Evolutionary conservation across 208 protist species (phyloP).

Genomic region (Leishmania tarentolae): DNA sequence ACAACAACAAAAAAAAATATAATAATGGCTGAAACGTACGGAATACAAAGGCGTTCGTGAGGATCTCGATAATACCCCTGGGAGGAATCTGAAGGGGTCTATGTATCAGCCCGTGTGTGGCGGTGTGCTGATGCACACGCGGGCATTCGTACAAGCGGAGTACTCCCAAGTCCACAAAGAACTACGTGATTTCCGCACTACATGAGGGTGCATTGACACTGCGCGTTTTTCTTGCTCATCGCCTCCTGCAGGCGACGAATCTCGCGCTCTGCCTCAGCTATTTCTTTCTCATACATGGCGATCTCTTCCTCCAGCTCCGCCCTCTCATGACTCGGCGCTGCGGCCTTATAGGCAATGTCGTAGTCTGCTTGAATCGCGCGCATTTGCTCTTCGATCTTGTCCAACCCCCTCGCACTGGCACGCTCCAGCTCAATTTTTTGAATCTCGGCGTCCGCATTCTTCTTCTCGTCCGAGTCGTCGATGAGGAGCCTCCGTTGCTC

Average conservation of each 20-base stretch:
- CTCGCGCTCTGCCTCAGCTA: slow-evolving; percentile 50
- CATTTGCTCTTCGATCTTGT: slow-evolving; percentile 29
- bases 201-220: slow-evolving; percentile 68
- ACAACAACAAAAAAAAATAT: slow-evolving; percentile 7
- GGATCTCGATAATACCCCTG: background rate
- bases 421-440: slow-evolving; percentile 38
- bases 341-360: slow-evolving; percentile 36
- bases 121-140: background rate
- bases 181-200: slow-evolving; percentile 21
- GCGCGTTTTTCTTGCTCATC: slow-evolving; percentile 52
- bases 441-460: slow-evolving; percentile 26
- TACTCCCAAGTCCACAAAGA: background rate
- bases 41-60: background rate
- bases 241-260: slow-evolving; percentile 48
- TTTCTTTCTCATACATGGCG: slow-evolving; percentile 60
- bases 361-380: slow-evolving; percentile 47
- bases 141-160: background rate
- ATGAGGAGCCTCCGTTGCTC: slow-evolving; percentile 50
- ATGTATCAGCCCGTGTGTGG: background rate
- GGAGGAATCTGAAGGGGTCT: background rate
- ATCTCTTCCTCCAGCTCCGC: slow-evolving; percentile 51
- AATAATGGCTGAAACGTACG: background rate
- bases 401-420: slow-evolving; percentile 15
- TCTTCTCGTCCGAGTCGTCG: slow-evolving; percentile 25
- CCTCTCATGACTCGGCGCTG: slow-evolving; percentile 46